These are phyloP conservation scores for Ganoderma lucidum DNA, from an alignment of 1,284 basidiomycete genomes.

Conservation along the genomic window DNA sequence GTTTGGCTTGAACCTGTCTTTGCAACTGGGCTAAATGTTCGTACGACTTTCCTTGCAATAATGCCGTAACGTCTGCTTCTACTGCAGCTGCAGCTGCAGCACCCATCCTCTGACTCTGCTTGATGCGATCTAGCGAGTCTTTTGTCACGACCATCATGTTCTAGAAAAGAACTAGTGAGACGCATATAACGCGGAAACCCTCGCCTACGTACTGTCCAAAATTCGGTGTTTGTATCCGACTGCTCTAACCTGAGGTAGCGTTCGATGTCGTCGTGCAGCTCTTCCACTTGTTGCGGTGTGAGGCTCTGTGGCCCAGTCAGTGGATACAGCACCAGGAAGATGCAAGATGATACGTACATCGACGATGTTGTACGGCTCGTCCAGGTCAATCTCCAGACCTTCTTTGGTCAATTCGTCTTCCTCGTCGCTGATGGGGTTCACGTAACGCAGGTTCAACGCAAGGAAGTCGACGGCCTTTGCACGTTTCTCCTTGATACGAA, in stretches of 20 bases:
- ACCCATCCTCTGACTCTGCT: slow-evolving; percentile 64
- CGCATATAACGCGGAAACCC: slow-evolving; percentile 11
- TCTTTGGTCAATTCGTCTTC: slow-evolving; percentile 75
- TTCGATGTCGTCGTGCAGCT: slow-evolving; percentile 95
- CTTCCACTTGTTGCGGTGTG: slow-evolving; percentile 87
- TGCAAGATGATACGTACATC: slow-evolving; percentile 64
- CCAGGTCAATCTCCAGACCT: slow-evolving; percentile 96
- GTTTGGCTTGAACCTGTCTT: slow-evolving; percentile 86
- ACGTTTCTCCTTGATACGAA: slow-evolving; percentile 93
- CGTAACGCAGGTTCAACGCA: slow-evolving; percentile 92
- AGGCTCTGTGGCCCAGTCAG: slow-evolving; percentile 70
- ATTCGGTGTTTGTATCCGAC: slow-evolving; percentile 88
- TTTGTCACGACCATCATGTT: slow-evolving; percentile 98
- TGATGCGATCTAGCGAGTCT: slow-evolving; percentile 86
- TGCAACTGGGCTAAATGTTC: slow-evolving; percentile 88
- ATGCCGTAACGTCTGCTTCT: slow-evolving; percentile 77
- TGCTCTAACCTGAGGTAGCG: slow-evolving; percentile 91
- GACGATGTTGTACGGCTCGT: slow-evolving; percentile 97
- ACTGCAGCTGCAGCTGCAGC: slow-evolving; percentile 78
- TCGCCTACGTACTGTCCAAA: slow-evolving; percentile 87
- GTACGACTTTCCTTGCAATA: slow-evolving; percentile 83
- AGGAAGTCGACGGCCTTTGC: slow-evolving; percentile 97
- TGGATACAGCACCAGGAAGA: neutral
- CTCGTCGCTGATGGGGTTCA: slow-evolving; percentile 70
- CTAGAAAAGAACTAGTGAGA: slow-evolving; percentile 46